A percentile compares a stretch with the other conserved stretches of the same genome.
phyloP scores from a whole-genome alignment of 768 basidiomycete species.

The Collybiopsis confluens region DNA sequence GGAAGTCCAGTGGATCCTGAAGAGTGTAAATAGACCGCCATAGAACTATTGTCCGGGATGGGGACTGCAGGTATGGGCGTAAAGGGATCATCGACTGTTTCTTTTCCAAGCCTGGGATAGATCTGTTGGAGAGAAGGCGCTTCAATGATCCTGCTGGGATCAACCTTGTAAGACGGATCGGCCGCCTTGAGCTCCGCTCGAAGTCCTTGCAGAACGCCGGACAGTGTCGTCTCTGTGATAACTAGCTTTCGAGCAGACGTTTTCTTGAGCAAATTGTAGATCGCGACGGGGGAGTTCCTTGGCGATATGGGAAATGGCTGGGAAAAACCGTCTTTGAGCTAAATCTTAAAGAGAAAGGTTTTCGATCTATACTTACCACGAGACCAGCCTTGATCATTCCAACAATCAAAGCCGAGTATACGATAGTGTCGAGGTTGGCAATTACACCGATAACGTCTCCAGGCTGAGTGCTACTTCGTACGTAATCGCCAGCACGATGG shows the following conservation, averaged over 20 bases:
- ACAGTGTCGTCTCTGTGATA: conserved; percentile 24
- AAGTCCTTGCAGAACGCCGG: conserved; percentile 25
- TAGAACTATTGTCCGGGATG: not conserved
- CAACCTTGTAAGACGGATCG: conserved; percentile 19
- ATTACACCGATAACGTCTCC: conserved; percentile 18
- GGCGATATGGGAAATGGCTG: conserved; percentile 40
- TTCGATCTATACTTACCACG: conserved; percentile 10
- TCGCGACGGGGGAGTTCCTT: conserved; percentile 30
- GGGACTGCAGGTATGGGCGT: conserved; percentile 20
- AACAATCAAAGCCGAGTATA: conserved; percentile 15
- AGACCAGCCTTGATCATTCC: conserved; percentile 18
- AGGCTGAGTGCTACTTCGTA: conserved; percentile 1
- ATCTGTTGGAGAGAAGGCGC: conserved; percentile 24
- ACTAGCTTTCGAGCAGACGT: conserved; percentile 34
- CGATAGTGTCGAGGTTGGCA: conserved; percentile 17
- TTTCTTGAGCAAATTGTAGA: conserved; percentile 30
- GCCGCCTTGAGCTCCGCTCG: conserved; percentile 14
- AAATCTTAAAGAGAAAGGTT: not conserved
- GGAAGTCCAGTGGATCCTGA: conserved; percentile 26
- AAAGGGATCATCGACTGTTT: conserved; percentile 26
- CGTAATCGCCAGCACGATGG: conserved; percentile 18
- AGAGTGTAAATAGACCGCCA: conserved; percentile 23
- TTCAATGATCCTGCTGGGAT: conserved; percentile 22
- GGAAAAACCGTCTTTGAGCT: conserved; percentile 3
- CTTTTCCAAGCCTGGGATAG: conserved; percentile 36